These are phyloP conservation scores for Colletotrichum endophyticum DNA, from an alignment of 2,329 filamentous ascomycete species.

Conservation along the genomic window DNA sequence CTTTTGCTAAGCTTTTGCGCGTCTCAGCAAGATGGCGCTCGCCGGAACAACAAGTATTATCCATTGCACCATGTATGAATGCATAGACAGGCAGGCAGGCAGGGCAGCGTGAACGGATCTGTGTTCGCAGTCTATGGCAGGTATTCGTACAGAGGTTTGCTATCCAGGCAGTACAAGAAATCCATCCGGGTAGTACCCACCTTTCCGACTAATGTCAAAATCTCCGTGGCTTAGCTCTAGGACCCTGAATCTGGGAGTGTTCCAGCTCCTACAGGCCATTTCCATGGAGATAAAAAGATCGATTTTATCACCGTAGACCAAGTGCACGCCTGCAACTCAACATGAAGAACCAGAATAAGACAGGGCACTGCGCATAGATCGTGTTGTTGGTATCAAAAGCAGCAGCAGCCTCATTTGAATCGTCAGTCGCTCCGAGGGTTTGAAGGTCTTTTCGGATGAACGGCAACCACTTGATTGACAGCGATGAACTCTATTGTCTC, in stretches of 20 bases:
- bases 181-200: background rate
- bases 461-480: background rate
- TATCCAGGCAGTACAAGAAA: background rate
- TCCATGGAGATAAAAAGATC: background rate
- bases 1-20: background rate
- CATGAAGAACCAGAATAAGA: background rate
- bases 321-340: background rate
- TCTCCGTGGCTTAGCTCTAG: background rate
- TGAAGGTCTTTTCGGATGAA: background rate
- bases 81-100: background rate
- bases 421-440: background rate
- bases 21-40: background rate
- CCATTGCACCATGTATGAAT: background rate
- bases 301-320: fast-evolving
- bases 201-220: background rate
- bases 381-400: background rate
- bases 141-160: background rate
- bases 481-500: background rate
- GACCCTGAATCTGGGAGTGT: background rate
- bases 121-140: background rate
- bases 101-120: background rate
- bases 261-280: background rate
- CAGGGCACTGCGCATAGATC: fast-evolving
- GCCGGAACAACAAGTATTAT: background rate
- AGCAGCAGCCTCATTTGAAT: background rate